phyloP scores from a whole-genome alignment of 805 yeast genomes.

The Candida qinlingensis region DNA sequence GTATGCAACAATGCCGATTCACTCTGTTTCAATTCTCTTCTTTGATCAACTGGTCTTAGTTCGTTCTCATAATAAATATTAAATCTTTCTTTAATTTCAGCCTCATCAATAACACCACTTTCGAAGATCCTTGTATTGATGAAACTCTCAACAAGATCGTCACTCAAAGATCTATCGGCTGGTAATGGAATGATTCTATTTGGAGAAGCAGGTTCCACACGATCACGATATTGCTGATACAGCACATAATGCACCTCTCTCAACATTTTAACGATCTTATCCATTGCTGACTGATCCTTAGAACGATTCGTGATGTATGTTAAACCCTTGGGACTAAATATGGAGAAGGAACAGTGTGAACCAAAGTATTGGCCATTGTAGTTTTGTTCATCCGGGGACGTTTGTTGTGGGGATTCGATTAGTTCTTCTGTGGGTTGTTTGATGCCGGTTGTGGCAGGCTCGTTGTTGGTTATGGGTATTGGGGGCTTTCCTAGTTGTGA shows the following conservation, averaged over 20 bases:
- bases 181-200: slow-evolving; percentile 5
- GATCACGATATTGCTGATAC: slow-evolving; percentile 3
- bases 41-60: neutral
- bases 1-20: slow-evolving; percentile 2
- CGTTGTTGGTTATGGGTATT: neutral
- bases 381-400: slow-evolving; percentile 7
- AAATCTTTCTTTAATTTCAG: neutral
- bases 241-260: slow-evolving; percentile 4
- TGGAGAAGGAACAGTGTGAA: slow-evolving; percentile 29
- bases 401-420: neutral
- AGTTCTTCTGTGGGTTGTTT: neutral
- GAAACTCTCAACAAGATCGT: slow-evolving; percentile 1
- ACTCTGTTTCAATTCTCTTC: slow-evolving; percentile 1
- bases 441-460: too few species aligned
- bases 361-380: slow-evolving; percentile 17
- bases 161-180: neutral
- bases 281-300: slow-evolving; percentile 2
- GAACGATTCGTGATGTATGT: slow-evolving; percentile 27
- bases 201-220: slow-evolving; percentile 2
- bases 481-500: neutral
- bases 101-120: neutral
- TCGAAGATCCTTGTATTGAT: neutral
- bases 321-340: slow-evolving; percentile 35
- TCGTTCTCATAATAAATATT: slow-evolving; percentile 4
- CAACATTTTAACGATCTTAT: slow-evolving; percentile 1